Base-by-base conservation (phyloP, 169 alveolate genomes). In the Plasmodium cynomolgi region DNA sequence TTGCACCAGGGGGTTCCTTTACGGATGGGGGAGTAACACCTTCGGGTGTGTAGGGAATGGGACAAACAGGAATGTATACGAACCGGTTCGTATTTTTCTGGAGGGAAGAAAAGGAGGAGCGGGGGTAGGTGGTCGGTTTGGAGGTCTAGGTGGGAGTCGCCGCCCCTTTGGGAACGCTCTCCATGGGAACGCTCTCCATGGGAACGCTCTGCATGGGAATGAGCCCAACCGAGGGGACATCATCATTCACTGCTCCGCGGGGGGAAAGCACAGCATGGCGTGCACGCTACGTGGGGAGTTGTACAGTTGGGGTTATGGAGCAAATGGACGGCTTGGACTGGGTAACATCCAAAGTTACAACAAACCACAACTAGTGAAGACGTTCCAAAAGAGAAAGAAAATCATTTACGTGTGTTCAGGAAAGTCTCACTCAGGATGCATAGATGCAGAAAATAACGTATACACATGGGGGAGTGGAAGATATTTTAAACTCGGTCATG, bases 391-490 rank as follows among this genome's bases (percentile, higher is more conserved):
- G 75, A 88, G 94, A 13, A 83, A 92, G 74, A 84, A 56, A 37
- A 85, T 97, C 56, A 82, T 79, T 13, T 95, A 91, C 31, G 98
- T 97, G 26, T 96, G 98, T 17, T 95, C 98, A 0, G 99, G 99
- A 0, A 98, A 97, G 39, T 80, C 98, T 0, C 99, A 98, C 82
- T 96, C 98, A 68, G 98, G 98, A 1, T 97, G 98, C 83, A 79
- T 98, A 44, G 98, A 97, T 86, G 71, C 97, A 23, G 93, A 83
- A 39, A 97, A 98, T 20, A 84, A 93, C 47, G 96, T 97, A 13
- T 97, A 96, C 84, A 98, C 99, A 23, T 98, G 98, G 98, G 99
- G 99, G 3, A 92, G 92, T 77, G 97, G 98, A 0, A 94, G 93
- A 62, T 96, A 96, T 47, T 98, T 97, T 26, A 95, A 96, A 34